Base-by-base conservation (phyloP, 192 early-diverging fungal genomes). In the Entomortierella parvispora region DNA sequence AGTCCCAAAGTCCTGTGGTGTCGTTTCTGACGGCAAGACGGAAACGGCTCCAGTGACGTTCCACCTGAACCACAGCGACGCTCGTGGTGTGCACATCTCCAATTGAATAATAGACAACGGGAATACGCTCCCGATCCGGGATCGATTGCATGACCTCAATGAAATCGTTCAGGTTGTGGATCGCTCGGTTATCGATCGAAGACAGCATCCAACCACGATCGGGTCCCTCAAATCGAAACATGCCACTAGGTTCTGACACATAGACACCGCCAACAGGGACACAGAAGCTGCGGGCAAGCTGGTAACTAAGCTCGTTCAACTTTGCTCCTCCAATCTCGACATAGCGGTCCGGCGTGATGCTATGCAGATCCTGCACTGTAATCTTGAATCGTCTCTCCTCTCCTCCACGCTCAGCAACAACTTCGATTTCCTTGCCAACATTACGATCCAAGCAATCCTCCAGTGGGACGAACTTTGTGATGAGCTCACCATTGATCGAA, bases 261-360 rank as follows among this genome's bases (percentile, higher is more conserved):
- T 93, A 94, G 2, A 96, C 93, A 31, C 96, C 96, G 33, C 81
- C 69, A n/a, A 88, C 85, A 18, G 93, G 90, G 29, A 89, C 79
- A 60, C 86, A 86, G 63, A 88, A 90, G 20, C 82, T 77, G 57
- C 89, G 82, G 5, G 92, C 92, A 22, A 94, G 82, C 62, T 93
- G 90, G 64, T 90, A 93, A 22, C 90, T 90, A 2, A 94, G 81
- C 54, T 90, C 79, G 71, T 92, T 86, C 29, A 93, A 71, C 62
- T 90, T 92, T 28, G 87, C 89, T 18, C 94, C 94, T 54, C 95
- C 95, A 61, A 95, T 87, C 68, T 94, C 90, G 4, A 98, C 88
- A 81, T 90, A 93, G 12, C 91, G 85, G 68, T 94, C 89, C 7
- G 95, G 94, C 1, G 95, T 94, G 68, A 93, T 89, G n/a, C 85